Base-by-base conservation (phyloP, 805 yeast species). In the Starmerella ratchasimensis region DNA sequence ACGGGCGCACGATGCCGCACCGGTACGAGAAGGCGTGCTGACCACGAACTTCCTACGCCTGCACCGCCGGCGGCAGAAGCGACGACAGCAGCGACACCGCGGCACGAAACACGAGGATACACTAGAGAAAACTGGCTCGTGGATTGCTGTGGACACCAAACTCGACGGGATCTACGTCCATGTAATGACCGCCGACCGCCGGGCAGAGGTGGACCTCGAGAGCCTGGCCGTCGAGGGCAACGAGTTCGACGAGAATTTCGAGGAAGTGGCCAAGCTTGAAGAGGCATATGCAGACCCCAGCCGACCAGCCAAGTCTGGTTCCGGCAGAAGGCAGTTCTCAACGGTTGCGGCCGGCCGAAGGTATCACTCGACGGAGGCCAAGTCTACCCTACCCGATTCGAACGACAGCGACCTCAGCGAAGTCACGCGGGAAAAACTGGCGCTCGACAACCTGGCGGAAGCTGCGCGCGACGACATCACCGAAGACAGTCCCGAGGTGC, bases 101-200 rank as follows among this genome's bases (percentile, higher is more conserved):
- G 30, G 33, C 28, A 37, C 40, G 3, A 23, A 19, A 24, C 4
- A 25, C 2, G 23, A 14, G 10, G 33, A 19, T 59, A 61, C 10
- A 47, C 63, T 36, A 15, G 5, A 64, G 74, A 38, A 43, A 10
- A 41, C 42, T 4, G 83, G 82, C 48, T 70, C 80, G 19, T 86
- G 97, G 97, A 73, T 81, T 17, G 72, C 81, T 69, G 63, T 84
- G 33, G 83, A 82, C 49, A 69, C 82, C 34, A 63, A 66, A 20
- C 58, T 70, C 2, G 78, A 76, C 43, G 72, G 72, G 27, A 68
- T 83, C 3, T 69, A 65, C 38, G 67, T 86, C 23, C 94, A 86
- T 57, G 57, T 86, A 14, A 58, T 86, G 50, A 81, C 94, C 0
- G 64, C 66, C 4, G 75, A 73, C 28, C 71, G 88, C 55, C 65